Evolutionary conservation across 139 green algal species (phyloP), one percentile per base, ranked within the genome.

Genomic region (Coccomyxa sp.): DNA sequence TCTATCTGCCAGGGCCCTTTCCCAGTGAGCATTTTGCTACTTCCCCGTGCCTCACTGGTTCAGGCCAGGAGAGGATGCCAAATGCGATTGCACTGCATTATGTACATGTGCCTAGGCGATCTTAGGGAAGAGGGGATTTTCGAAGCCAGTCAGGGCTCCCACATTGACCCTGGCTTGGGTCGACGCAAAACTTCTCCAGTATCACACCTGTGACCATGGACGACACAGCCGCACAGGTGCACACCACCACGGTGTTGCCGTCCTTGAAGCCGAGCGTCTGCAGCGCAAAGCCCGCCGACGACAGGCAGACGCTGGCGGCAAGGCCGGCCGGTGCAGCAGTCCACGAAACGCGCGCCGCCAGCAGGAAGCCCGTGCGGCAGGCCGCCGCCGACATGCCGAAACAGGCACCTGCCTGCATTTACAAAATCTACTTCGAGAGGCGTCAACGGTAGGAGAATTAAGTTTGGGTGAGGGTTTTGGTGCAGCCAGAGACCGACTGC

Each of bases 251-350:
- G 38, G 90, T 93, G 79, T 91, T 91, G 67, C 95, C 95, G 21
- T 93, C 89, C 86, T 98, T 97, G 28, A 98, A 87, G 18, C 93
- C 95, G 1, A 87, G 78, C 11, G 95, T 98, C 86, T 94, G 94
- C 79, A 96, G 89, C 38, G 95, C 80, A 81, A 97, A 97, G 58
- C 95, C 94, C 68, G 60, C 84, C 66, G 82, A 89, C 58, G 91
- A 93, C 18, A 98, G 88, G 0, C 28, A 78, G 21, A 96, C 79
- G 67, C 84, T 89, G 60, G 63, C 82, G 0, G 80, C 84, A n/a
- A 98, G 83, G 15, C 95, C 95, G 27, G 92, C n/a, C 0, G 90
- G 90, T 15, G 87, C 83, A 45, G 87, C 94, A 75, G 94, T 51
- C 79, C 81, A 84, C 7, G 81, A 84, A 77, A 84, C 58, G n/a